These are phyloP conservation scores for Chlamydomonas incerta DNA, from an alignment of 139 green algal genomes.

Conservation along the genomic window DNA sequence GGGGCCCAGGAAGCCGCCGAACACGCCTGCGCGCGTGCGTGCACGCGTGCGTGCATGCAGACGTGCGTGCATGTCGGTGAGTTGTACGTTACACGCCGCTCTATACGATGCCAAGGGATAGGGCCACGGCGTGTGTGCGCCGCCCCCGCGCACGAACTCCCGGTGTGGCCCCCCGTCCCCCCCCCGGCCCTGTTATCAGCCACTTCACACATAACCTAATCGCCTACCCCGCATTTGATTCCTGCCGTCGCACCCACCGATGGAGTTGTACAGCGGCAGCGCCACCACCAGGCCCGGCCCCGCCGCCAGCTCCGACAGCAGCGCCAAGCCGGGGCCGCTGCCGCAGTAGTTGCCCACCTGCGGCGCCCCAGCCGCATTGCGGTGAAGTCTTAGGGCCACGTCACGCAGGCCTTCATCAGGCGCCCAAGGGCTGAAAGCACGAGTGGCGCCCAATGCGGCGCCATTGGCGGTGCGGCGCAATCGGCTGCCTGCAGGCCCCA, in stretches of 20 bases:
- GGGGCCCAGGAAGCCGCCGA: conserved; percentile 44
- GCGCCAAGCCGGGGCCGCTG: conserved; percentile 9
- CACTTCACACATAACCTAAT: neutral
- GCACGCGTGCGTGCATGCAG: neutral
- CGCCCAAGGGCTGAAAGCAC: too few species aligned
- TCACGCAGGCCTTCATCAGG: too few species aligned
- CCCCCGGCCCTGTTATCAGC: too few species aligned
- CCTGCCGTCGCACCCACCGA: neutral
- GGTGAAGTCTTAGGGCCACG: too few species aligned
- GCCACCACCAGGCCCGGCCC: conserved; percentile 47
- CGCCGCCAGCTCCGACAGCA: conserved; percentile 43
- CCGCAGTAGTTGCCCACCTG: conserved; percentile 35
- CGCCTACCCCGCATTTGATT: neutral
- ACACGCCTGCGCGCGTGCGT: neutral
- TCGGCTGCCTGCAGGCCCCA: too few species aligned
- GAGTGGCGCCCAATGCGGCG: too few species aligned
- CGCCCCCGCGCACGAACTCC: neutral
- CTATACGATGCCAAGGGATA: neutral
- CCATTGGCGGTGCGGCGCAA: too few species aligned
- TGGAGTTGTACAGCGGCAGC: conserved; percentile 46
- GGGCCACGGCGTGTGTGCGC: too few species aligned
- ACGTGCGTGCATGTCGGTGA: too few species aligned
- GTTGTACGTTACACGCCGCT: too few species aligned
- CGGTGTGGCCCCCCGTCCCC: too few species aligned
- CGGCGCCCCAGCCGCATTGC: too few species aligned